phyloP scores from a whole-genome alignment of 2,329 filamentous ascomycete species.

The Arthrinium puccinioides region DNA sequence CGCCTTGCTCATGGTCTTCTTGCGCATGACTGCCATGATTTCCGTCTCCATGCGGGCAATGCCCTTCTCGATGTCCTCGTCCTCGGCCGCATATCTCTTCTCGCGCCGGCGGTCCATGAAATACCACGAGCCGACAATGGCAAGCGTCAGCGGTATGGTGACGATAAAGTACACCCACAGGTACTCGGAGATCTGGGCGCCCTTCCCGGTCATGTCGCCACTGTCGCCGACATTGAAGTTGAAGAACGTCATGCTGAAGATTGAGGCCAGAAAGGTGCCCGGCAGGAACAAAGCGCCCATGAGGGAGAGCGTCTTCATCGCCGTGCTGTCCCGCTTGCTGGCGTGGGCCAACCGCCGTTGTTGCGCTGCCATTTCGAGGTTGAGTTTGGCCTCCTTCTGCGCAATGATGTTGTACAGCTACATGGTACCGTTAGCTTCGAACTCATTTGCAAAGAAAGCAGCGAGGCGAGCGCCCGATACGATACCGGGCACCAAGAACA shows the following conservation, averaged over 20 bases:
- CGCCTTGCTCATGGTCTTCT: slow-evolving; percentile 49
- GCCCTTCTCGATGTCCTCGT: slow-evolving; percentile 43
- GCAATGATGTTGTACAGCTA: slow-evolving; percentile 61
- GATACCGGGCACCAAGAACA: not conserved
- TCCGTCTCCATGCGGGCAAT: slow-evolving; percentile 50
- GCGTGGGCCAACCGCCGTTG: slow-evolving; percentile 52
- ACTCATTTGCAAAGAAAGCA: not conserved
- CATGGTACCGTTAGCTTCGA: not conserved
- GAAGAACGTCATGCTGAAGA: slow-evolving; percentile 63
- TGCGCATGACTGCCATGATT: slow-evolving; percentile 48
- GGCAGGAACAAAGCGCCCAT: slow-evolving; percentile 58
- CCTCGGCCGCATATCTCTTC: slow-evolving; percentile 38
- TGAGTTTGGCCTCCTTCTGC: slow-evolving; percentile 57
- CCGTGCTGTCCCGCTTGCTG: slow-evolving; percentile 54
- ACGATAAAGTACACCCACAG: slow-evolving; percentile 60
- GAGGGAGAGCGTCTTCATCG: slow-evolving; percentile 59
- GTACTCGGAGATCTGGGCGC: slow-evolving; percentile 37
- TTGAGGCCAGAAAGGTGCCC: slow-evolving; percentile 53
- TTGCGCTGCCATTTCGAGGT: slow-evolving; percentile 55
- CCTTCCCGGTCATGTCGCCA: slow-evolving; percentile 17
- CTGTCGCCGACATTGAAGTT: slow-evolving; percentile 40
- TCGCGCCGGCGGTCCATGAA: slow-evolving; percentile 45
- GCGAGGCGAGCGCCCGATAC: not conserved
- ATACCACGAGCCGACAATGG: slow-evolving; percentile 49
- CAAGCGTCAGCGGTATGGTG: slow-evolving; percentile 48